Evolutionary conservation across 2,329 filamentous ascomycete genomes (phyloP).

Genomic region (Ophiocordyceps camponoti-rufipedis): DNA sequence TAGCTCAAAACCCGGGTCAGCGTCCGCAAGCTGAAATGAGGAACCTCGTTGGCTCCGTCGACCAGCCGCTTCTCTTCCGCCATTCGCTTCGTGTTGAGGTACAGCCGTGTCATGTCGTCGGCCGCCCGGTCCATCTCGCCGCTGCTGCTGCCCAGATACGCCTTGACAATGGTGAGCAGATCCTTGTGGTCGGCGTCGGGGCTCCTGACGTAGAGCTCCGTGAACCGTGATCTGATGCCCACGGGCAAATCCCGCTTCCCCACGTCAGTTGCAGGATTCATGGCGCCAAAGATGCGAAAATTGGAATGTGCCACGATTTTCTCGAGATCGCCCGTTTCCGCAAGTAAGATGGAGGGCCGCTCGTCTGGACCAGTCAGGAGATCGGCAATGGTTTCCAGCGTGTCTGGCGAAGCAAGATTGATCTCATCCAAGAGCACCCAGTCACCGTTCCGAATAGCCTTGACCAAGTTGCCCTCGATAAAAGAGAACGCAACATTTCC

Average conservation of each 20-base stretch:
- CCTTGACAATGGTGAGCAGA: constrained; percentile 70
- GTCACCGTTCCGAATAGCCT: constrained; percentile 87
- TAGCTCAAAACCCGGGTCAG: constrained; percentile 81
- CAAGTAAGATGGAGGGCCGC: constrained; percentile 67
- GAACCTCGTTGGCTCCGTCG: constrained; percentile 87
- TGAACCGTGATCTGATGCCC: constrained; percentile 80
- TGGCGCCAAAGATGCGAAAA: constrained; percentile 92
- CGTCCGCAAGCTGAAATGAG: constrained; percentile 91
- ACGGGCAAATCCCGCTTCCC: constrained; percentile 88
- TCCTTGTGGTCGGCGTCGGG: constrained; percentile 79
- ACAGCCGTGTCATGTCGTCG: constrained; percentile 69
- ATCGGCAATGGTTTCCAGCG: constrained; percentile 82
- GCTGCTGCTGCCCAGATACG: constrained; percentile 60
- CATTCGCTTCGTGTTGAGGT: constrained; percentile 70
- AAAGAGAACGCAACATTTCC: constrained; percentile 85
- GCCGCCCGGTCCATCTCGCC: constrained; percentile 56
- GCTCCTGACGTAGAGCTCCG: constrained; percentile 84
- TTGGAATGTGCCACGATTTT: constrained; percentile 76
- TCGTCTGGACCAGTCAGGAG: constrained; percentile 58
- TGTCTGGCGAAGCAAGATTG: constrained; percentile 88
- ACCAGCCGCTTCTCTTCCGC: constrained; percentile 65
- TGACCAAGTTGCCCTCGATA: constrained; percentile 87
- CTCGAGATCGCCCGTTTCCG: constrained; percentile 86
- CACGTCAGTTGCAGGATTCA: constrained; percentile 97
- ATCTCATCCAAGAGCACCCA: constrained; percentile 97